Conservation (phyloP, 2,329 filamentous ascomycete species). For the Aspergillus melleus region DNA sequence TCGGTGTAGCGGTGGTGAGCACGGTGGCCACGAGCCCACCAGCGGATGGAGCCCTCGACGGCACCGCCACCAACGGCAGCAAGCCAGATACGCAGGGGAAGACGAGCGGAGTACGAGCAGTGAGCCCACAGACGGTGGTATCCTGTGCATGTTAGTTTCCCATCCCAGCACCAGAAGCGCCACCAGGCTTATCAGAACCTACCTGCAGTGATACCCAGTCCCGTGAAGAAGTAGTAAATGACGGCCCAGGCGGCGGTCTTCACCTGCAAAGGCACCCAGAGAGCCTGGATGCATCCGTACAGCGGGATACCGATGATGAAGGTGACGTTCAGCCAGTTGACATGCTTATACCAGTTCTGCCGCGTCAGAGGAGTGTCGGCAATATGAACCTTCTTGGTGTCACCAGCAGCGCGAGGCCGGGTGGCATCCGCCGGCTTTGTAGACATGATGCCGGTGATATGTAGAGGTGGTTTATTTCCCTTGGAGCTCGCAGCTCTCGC, state of each 20-base stretch:
- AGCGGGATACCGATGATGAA: conserved; percentile 79
- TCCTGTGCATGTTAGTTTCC: conserved; percentile 40
- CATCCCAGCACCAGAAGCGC: background rate
- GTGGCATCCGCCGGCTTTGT: conserved; percentile 33
- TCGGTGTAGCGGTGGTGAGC: conserved; percentile 91
- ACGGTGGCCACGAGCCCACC: conserved; percentile 86
- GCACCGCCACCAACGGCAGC: conserved; percentile 79
- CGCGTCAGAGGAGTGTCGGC: conserved; percentile 77
- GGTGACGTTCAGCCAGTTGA: conserved; percentile 88
- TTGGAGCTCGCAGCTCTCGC: background rate
- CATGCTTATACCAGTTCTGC: conserved; percentile 85
- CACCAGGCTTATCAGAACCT: conserved; percentile 30
- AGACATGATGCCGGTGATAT: conserved; percentile 33
- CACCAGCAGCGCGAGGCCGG: conserved; percentile 34
- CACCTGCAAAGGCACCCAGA: conserved; percentile 73
- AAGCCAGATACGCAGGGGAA: conserved; percentile 78
- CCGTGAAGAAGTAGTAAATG: conserved; percentile 79
- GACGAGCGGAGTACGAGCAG: conserved; percentile 74
- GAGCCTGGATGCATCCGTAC: conserved; percentile 69
- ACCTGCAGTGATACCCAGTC: conserved; percentile 78
- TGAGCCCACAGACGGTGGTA: conserved; percentile 87
- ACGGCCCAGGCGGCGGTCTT: conserved; percentile 74
- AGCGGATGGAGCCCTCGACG: conserved; percentile 81
- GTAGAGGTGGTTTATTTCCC: background rate
- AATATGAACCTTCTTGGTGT: conserved; percentile 76